These are phyloP conservation scores for Fragilaria crotonensis DNA, from an alignment of 108 stramenopile species.

Conservation along the genomic window DNA sequence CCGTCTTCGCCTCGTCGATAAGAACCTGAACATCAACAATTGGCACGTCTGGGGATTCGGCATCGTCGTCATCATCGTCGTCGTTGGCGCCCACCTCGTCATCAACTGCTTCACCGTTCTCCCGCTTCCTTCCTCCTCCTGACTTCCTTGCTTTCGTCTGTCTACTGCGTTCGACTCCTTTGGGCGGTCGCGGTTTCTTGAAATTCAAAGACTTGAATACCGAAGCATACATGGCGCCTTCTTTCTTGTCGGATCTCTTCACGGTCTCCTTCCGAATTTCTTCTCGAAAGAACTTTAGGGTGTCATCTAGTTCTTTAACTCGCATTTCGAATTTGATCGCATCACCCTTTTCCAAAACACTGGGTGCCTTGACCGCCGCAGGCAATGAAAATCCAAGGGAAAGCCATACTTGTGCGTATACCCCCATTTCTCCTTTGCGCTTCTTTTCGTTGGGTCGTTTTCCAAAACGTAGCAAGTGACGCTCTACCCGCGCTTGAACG, in stretches of 20 bases:
- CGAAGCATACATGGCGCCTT: slow-evolving; percentile 24
- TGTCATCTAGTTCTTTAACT: slow-evolving; percentile 3
- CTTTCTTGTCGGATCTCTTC: not conserved
- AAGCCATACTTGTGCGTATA: slow-evolving; percentile 35
- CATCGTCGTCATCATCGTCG: not conserved
- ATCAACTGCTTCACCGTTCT: not conserved
- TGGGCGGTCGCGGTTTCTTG: not conserved
- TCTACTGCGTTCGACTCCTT: slow-evolving; percentile 6
- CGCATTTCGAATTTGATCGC: not conserved
- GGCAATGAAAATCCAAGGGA: slow-evolving; percentile 19
- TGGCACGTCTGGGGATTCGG: slow-evolving; percentile 8
- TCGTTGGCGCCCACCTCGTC: not conserved
- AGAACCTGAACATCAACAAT: slow-evolving; percentile 63
- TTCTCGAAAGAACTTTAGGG: slow-evolving; percentile 17
- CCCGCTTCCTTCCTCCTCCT: not conserved
- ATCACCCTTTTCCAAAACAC: not conserved
- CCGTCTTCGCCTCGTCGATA: slow-evolving; percentile 56
- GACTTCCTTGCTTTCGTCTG: not conserved
- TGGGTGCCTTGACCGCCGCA: not conserved
- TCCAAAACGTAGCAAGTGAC: slow-evolving; percentile 8
- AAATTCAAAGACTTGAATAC: slow-evolving; percentile 16
- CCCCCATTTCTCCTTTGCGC: slow-evolving; percentile 1
- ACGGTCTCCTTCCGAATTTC: slow-evolving; percentile 8
- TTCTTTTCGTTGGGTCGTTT: slow-evolving; percentile 11
- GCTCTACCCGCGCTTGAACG: slow-evolving; percentile 9